Evolutionary conservation across 306 rosid species (phyloP).

Genomic region (Dalbergia cochinchinensis): DNA sequence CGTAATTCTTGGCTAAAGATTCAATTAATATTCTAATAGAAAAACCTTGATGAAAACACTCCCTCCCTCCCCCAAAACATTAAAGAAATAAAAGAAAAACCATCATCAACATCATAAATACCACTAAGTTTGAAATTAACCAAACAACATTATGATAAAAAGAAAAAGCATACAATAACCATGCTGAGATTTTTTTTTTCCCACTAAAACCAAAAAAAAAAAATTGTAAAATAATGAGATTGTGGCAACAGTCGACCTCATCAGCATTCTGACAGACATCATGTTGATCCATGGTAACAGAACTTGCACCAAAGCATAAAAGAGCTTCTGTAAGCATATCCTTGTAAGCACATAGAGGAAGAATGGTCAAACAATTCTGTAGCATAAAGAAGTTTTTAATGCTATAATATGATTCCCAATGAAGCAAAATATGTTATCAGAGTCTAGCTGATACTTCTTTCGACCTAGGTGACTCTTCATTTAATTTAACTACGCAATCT

Average conservation of each 20-base stretch:
- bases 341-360: constrained; percentile 58
- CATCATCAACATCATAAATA: neutral
- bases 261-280: constrained; percentile 50
- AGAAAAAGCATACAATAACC: neutral
- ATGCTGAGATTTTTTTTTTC: neutral
- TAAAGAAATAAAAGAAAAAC: neutral
- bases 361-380: constrained; percentile 39
- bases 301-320: constrained; percentile 89
- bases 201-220: neutral
- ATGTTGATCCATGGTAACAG: constrained; percentile 66
- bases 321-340: constrained; percentile 86
- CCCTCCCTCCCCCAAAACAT: neutral
- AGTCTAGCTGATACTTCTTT: constrained; percentile 32
- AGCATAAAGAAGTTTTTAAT: neutral
- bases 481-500: constrained; percentile 21
- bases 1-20: neutral
- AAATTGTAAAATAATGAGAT: neutral
- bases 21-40: neutral
- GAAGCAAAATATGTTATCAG: constrained; percentile 22
- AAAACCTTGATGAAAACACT: neutral
- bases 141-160: constrained; percentile 4
- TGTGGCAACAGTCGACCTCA: constrained; percentile 53
- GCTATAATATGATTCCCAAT: neutral
- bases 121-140: neutral
- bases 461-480: constrained; percentile 11